These are phyloP conservation scores for Westerdykella sp. DNA, from an alignment of 2,329 filamentous ascomycete species.

Conservation along the genomic window DNA sequence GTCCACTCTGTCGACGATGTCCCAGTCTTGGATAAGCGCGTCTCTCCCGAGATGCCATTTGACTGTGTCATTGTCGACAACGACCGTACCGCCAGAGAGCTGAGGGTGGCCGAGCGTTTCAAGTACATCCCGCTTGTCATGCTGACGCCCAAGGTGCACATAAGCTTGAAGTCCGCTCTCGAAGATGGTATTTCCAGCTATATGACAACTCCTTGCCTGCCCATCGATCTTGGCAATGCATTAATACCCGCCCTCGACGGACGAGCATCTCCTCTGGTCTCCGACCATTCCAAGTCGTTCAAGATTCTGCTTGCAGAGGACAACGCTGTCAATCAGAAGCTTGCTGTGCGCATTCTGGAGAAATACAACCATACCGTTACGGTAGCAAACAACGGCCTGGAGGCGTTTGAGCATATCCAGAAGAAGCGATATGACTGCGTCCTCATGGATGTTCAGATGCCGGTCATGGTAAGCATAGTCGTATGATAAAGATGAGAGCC, in stretches of 20 bases:
- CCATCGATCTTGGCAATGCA: slow-evolving; percentile 91
- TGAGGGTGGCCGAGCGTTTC: slow-evolving; percentile 87
- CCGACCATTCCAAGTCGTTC: slow-evolving; percentile 91
- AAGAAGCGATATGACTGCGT: slow-evolving; percentile 92
- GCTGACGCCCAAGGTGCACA: slow-evolving; percentile 79
- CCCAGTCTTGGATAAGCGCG: slow-evolving; percentile 46
- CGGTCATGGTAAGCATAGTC: slow-evolving; percentile 70
- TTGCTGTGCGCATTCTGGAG: slow-evolving; percentile 94
- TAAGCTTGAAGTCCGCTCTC: slow-evolving; percentile 86
- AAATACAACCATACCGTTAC: slow-evolving; percentile 92
- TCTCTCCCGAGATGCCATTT: slow-evolving; percentile 55
- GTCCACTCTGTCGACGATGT: slow-evolving; percentile 70
- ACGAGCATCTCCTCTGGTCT: slow-evolving; percentile 80
- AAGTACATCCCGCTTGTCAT: slow-evolving; percentile 97
- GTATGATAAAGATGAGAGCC: background rate
- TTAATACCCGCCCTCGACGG: slow-evolving; percentile 95
- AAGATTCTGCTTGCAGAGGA: slow-evolving; percentile 94
- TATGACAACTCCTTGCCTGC: slow-evolving; percentile 93
- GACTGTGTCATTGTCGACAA: slow-evolving; percentile 96
- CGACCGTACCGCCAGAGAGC: slow-evolving; percentile 76
- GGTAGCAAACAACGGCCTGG: slow-evolving; percentile 89
- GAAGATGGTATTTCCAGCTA: slow-evolving; percentile 98
- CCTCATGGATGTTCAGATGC: slow-evolving; percentile 99
- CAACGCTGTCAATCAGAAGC: slow-evolving; percentile 92
- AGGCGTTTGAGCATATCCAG: slow-evolving; percentile 89